Base-by-base conservation (phyloP, 768 basidiomycete species). In the Russula dissimulans region DNA sequence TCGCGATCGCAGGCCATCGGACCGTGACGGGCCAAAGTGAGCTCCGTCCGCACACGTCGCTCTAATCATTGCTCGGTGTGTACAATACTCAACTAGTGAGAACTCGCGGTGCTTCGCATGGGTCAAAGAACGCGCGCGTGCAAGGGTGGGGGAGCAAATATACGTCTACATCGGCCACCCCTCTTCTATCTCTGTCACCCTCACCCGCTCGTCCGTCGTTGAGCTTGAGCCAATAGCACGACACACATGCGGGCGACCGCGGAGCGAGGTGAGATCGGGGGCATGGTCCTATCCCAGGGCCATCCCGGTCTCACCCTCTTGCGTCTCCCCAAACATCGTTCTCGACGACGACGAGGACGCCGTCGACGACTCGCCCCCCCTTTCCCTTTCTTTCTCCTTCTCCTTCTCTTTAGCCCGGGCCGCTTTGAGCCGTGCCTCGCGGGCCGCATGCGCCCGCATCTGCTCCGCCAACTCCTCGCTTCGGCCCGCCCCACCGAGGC, bases 391-490 rank as follows among this genome's bases (percentile, higher is more conserved):
- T 22, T 60, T 59, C 22, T 44, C 49, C 54, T 41, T 42, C 32
- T 48, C 63, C 26, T 46, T 56, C n/a, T 57, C 46, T 31, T 60
- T 59, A 15, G 31, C n/a, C 11, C 62, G 52, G 36, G n/a, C 15
- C 17, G 17, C 39, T 32, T 36, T 60, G 29, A 57, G 42, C 17
- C 52, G 54, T 8, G 58, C 50, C 56, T 66, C 63, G 31, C 57
- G 54, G 11, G 49, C 49, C 10, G 50, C 59, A 4, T 66, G 59
- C 48, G 52, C 54, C 7, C 58, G 65, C 65, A 66, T 64, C 42
- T 65, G 59, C 2, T 7, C 29, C 8, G 44, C 53, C 65, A 63
- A 66, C 26, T 65, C 65, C 45, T 52, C 62, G 2, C 56, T 49
- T 26, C 44, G n/a, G 51, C 50, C 45, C 8, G 42, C 31, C 5